A percentile compares a stretch with the other conserved stretches of the same genome.
Conservation (phyloP, 2,329 filamentous ascomycete genomes). For the Diaporthe aspalathi region DNA sequence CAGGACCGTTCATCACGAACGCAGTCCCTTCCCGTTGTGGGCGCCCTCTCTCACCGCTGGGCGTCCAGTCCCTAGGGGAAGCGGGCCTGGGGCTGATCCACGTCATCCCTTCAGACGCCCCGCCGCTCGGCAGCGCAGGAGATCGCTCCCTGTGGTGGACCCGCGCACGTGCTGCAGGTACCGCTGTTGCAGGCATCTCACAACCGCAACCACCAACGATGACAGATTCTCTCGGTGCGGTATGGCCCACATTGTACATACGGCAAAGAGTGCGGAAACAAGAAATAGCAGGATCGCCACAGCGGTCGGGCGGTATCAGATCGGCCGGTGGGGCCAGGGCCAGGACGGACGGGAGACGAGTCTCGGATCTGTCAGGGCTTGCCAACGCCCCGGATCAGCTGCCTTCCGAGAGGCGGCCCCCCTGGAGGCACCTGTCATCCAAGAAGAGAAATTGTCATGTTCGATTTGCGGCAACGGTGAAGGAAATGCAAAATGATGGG, state of each 20-base stretch:
- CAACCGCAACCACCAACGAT: neutral
- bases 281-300: neutral
- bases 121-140: conserved; percentile 1
- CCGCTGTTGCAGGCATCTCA: neutral
- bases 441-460: conserved; percentile 10
- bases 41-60: conserved; percentile 6
- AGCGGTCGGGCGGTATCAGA: conserved; percentile 1
- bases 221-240: neutral
- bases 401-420: conserved; percentile 17
- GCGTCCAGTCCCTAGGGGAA: conserved; percentile 17
- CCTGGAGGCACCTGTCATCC: conserved; percentile 25
- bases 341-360: conserved; percentile 12
- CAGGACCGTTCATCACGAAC: neutral
- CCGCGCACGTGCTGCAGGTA: neutral
- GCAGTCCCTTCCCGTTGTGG: neutral
- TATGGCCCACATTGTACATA: neutral
- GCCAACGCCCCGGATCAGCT: conserved; percentile 12
- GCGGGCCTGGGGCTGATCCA: neutral
- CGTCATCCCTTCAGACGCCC: conserved; percentile 27
- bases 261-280: neutral
- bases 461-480: conserved; percentile 3
- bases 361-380: conserved; percentile 32
- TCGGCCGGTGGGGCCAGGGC: conserved; percentile 6
- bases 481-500: conserved; percentile 12
- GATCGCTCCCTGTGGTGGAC: conserved; percentile 12